Percentiles rank a stretch among this genome's conserved stretches.
Evolutionary conservation across 495 filamentous ascomycete species (phyloP).

Genomic region (Daldinia loculata): DNA sequence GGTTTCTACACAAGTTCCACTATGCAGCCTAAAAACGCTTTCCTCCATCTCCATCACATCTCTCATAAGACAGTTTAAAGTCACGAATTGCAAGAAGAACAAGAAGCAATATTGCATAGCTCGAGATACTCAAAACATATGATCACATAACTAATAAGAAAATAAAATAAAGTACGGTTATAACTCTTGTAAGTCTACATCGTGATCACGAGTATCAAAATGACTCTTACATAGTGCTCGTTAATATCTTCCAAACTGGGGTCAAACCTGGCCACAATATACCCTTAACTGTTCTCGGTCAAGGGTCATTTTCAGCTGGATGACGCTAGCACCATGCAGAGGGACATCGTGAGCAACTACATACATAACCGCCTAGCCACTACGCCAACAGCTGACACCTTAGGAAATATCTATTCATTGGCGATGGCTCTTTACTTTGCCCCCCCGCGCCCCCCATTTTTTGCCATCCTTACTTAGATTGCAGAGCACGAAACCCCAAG

Average conservation of each 20-base stretch:
- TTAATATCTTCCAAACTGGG: constrained; percentile 1
- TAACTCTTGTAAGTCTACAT: constrained; percentile 5
- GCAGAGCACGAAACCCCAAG: constrained; percentile 13
- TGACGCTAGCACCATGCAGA: constrained; percentile 18
- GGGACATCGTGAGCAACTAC: constrained; percentile 16
- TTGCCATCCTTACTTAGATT: constrained; percentile 17
- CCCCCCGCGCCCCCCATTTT: constrained; percentile 30
- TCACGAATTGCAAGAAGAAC: too few relatives aligned
- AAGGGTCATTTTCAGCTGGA: constrained; percentile 27
- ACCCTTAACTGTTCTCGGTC: constrained; percentile 28
- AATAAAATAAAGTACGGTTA: neutral
- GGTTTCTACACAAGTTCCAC: constrained; percentile 4
- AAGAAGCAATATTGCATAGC: neutral
- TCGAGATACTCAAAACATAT: neutral
- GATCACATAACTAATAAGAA: neutral
- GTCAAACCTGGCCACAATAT: constrained; percentile 6
- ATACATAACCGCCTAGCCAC: constrained; percentile 9
- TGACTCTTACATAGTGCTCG: neutral
- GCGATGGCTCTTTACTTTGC: neutral
- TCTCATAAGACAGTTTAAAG: neutral
- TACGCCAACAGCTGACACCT: constrained; percentile 22
- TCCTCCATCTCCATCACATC: neutral
- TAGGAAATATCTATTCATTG: constrained; percentile 12
- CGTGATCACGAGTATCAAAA: constrained; percentile 3
- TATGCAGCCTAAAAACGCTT: neutral